Evolutionary conservation across 1,139 yeast genomes (phyloP), one percentile per base, ranked within the genome.

Genomic region (Kluyveromyces sp.): DNA sequence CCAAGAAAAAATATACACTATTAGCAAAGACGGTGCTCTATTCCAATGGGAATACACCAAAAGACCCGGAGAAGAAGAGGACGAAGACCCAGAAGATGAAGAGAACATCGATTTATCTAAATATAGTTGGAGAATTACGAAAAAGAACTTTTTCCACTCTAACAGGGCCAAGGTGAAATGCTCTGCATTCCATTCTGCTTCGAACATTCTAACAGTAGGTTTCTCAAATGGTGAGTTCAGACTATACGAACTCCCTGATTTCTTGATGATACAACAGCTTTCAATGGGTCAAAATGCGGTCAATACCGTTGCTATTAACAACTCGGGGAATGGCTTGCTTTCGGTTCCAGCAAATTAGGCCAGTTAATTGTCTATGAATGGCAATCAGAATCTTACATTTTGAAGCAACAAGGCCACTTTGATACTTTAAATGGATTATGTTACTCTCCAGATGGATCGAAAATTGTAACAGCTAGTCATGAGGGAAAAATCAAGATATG

Each of bases 401-500:
- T 92, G 54, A 90, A 92, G 63, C 98, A 92, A 64, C 98, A 94
- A 66, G 97, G 98, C 8, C 98, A 92, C 67, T 92, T 87, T 61
- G 98, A 92, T 64, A 73, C 96, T 0, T 78, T 90, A 65, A 92
- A 89, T 60, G 75, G 89, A 15, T 66, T 90, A 43, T 79, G 85
- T 35, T 92, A 92, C 60, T 87, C 97, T 0, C 97, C 97, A 0
- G 99, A 94, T 67, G 98, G 98, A 0, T 78, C 95, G 2, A 75
- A 90, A 55, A 75, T 92, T 6, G 95, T 90, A 1, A 90, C 98
- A 1, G 97, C 96, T 1, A 78, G 96, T 1, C 98, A 90, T 60
- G 99, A 92, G 62, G 99, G 99, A 43, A 90, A 89, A 58, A 85
- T 92, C 53, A 92, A 92, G 64, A 86, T 92, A 25, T 92, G 98